These are phyloP conservation scores for Daucus carota DNA, from an alignment of 129 eudicot genomes.

Conservation along the genomic window DNA sequence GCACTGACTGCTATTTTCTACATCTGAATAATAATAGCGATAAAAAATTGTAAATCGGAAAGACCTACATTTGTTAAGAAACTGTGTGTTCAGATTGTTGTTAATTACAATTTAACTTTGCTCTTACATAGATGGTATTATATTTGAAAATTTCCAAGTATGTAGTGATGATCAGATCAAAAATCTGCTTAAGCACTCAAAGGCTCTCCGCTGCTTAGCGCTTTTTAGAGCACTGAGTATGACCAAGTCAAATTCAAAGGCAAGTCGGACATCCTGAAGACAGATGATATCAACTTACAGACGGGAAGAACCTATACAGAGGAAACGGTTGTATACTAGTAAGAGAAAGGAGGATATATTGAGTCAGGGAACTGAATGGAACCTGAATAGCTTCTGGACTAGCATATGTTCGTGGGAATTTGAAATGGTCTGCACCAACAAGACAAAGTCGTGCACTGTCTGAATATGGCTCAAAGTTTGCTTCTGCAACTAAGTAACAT, in stretches of 20 bases:
- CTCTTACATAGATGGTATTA: background rate
- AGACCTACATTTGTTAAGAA: background rate
- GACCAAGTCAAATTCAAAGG: background rate
- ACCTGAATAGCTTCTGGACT: slow-evolving; percentile 99
- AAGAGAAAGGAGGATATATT: background rate
- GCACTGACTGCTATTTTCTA: background rate
- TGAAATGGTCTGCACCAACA: slow-evolving; percentile 90
- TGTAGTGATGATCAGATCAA: background rate
- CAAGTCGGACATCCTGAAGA: too few relatives aligned
- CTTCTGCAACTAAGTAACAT: slow-evolving; percentile 97
- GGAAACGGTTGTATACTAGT: background rate
- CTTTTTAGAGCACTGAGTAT: background rate
- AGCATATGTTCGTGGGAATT: slow-evolving; percentile 83
- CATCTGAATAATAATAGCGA: background rate
- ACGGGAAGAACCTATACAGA: background rate
- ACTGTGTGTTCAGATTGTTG: background rate
- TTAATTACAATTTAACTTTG: background rate
- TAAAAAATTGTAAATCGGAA: background rate
- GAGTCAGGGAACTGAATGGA: slow-evolving; percentile 11
- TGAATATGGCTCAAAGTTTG: slow-evolving; percentile 77
- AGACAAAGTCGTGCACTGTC: slow-evolving; percentile 93
- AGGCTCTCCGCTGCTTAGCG: background rate
- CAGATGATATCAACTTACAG: background rate
- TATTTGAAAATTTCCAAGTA: background rate
- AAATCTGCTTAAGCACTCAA: background rate